phyloP scores from a whole-genome alignment of 495 filamentous ascomycete species.

The Xylaria bambusicola region DNA sequence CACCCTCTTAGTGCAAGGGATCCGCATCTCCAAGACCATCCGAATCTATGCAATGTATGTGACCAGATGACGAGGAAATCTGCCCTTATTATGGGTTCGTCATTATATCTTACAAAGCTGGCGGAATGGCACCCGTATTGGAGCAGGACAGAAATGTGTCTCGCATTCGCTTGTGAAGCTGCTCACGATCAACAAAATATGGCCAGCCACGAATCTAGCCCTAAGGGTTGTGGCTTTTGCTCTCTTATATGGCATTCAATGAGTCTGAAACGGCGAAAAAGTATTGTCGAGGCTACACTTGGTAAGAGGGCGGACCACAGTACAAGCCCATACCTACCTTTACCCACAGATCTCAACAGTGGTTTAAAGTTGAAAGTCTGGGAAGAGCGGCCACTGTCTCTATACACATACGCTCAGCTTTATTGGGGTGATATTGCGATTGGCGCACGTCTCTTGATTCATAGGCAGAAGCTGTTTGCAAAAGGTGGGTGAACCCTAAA shows the following conservation, averaged over 20 bases:
- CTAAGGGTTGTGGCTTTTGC: neutral
- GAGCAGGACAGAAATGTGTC: neutral
- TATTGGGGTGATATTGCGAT: neutral
- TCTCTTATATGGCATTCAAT: neutral
- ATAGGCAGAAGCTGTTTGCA: neutral
- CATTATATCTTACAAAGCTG: neutral
- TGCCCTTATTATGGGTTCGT: neutral
- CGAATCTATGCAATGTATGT: neutral
- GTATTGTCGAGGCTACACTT: neutral
- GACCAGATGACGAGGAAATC: neutral
- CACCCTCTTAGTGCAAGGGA: neutral
- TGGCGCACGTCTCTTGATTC: neutral
- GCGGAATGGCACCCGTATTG: neutral
- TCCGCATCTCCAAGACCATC: neutral
- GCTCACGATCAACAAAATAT: too few species aligned
- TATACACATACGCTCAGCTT: neutral
- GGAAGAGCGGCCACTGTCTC: neutral
- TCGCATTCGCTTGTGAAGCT: neutral
- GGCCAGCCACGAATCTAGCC: too few species aligned
- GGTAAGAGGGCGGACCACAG: too few species aligned
- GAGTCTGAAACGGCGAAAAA: neutral
- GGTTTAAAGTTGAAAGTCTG: neutral
- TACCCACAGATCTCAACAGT: neutral
- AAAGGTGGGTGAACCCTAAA: neutral
- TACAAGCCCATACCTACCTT: neutral